These are phyloP conservation scores for Cryptococcus deneoformans DNA, from an alignment of 1,284 basidiomycete genomes.

Conservation along the genomic window DNA sequence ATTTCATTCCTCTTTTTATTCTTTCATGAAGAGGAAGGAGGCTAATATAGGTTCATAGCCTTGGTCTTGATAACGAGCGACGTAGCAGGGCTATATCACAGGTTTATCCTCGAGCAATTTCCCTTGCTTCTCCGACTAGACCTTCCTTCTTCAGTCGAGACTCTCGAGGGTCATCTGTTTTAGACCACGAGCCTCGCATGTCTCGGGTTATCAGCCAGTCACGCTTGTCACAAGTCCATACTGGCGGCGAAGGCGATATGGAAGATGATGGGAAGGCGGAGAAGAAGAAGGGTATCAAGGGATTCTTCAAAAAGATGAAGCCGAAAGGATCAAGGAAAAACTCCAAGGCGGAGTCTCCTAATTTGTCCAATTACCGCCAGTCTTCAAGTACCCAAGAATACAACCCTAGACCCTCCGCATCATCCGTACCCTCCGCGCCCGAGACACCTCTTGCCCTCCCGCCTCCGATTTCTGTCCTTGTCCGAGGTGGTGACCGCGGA, in stretches of 20 bases:
- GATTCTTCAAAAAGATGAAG: conserved; percentile 74
- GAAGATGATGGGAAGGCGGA: conserved; percentile 14
- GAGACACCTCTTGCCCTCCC: conserved; percentile 65
- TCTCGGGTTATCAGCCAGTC: conserved; percentile 27
- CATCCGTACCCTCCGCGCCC: conserved; percentile 28
- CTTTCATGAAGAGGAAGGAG: not conserved
- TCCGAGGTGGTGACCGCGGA: conserved; percentile 51
- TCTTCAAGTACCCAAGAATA: not conserved
- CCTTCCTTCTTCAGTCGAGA: conserved; percentile 39
- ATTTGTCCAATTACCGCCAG: conserved; percentile 78
- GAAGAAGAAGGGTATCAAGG: conserved; percentile 37
- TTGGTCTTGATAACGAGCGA: conserved; percentile 6
- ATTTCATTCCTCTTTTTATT: no score
- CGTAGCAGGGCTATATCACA: conserved; percentile 26
- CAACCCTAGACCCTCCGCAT: conserved; percentile 22
- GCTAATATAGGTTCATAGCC: conserved; percentile 17
- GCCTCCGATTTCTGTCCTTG: conserved; percentile 77
- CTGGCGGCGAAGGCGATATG: conserved; percentile 18
- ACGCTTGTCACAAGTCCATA: conserved; percentile 30
- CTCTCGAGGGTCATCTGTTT: conserved; percentile 27
- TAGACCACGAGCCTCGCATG: conserved; percentile 12
- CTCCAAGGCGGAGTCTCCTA: conserved; percentile 35
- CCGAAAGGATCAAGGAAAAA: conserved; percentile 14
- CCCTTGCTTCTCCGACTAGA: conserved; percentile 39
- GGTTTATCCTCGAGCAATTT: conserved; percentile 37